These are phyloP conservation scores for Chaetomium sp. DNA, from an alignment of 2,329 filamentous ascomycete genomes.

Conservation along the genomic window DNA sequence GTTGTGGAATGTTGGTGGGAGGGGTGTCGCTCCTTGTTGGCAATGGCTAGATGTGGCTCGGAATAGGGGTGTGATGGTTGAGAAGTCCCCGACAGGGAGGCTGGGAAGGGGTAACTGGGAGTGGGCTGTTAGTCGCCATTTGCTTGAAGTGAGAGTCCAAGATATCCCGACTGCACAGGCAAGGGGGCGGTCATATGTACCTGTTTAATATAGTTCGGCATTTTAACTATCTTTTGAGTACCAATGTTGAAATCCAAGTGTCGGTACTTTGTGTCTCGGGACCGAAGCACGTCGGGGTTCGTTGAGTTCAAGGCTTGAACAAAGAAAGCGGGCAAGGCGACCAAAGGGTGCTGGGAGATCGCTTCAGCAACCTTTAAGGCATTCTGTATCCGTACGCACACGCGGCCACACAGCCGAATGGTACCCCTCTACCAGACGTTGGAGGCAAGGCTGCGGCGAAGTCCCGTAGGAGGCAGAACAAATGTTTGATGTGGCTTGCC, in stretches of 20 bases:
- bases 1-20: not conserved
- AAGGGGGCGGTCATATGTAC: not conserved
- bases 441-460: constrained; percentile 1
- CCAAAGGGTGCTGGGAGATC: not conserved
- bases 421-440: not conserved
- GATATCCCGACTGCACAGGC: not conserved
- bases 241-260: too few species aligned
- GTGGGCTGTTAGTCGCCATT: not conserved
- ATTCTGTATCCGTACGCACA: not conserved
- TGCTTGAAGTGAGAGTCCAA: not conserved
- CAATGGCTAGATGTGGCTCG: not conserved
- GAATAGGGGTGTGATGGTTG: not conserved
- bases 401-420: not conserved
- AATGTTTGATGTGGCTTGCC: constrained; percentile 2
- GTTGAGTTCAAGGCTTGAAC: not conserved
- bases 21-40: not conserved
- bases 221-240: not conserved
- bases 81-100: not conserved
- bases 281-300: not conserved
- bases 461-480: not conserved
- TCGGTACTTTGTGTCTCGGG: not conserved
- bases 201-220: not conserved
- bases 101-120: not conserved
- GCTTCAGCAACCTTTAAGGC: not conserved
- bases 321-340: not conserved